Evolutionary conservation across 2,329 filamentous ascomycete species (phyloP).

Genomic region (Phaeosphaeria sp.): DNA sequence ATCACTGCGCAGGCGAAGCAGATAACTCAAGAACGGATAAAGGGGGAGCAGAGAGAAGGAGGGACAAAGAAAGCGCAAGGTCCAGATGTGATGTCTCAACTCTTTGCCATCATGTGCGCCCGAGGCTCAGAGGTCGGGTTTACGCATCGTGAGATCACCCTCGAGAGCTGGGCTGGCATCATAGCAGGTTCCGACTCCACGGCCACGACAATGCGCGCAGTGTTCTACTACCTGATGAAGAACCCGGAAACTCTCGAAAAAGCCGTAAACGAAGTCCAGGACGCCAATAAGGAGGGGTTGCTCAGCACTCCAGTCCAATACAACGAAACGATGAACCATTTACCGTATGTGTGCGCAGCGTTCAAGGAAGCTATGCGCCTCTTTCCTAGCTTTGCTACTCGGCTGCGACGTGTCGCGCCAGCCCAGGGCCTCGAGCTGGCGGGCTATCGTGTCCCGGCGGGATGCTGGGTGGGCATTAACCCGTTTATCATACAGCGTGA

Average conservation of each 20-base stretch:
- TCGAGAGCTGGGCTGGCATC: slow-evolving; percentile 37
- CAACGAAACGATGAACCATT: slow-evolving; percentile 19
- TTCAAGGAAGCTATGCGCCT: slow-evolving; percentile 37
- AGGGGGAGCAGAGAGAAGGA: not conserved
- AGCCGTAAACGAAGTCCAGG: slow-evolving; percentile 25
- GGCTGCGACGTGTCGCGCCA: slow-evolving; percentile 38
- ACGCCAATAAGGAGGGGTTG: slow-evolving; percentile 6
- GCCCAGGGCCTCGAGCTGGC: slow-evolving; percentile 20
- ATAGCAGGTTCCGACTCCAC: slow-evolving; percentile 49
- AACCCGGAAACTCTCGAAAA: slow-evolving; percentile 29
- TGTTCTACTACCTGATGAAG: slow-evolving; percentile 50
- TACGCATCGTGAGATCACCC: slow-evolving; percentile 33
- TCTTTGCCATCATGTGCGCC: slow-evolving; percentile 34
- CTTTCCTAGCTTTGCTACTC: slow-evolving; percentile 19
- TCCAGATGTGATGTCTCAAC: slow-evolving; percentile 10
- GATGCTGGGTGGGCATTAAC: slow-evolving; percentile 44
- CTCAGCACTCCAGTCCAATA: slow-evolving; percentile 27
- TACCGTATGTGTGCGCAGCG: slow-evolving; percentile 40
- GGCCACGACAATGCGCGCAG: slow-evolving; percentile 37
- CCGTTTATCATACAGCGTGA: slow-evolving; percentile 55
- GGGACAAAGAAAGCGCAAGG: slow-evolving; percentile 19
- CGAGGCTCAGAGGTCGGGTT: slow-evolving; percentile 42
- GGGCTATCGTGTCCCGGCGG: slow-evolving; percentile 41
- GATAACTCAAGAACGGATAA: slow-evolving; percentile 20
- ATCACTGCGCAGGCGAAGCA: slow-evolving; percentile 21